Conservation (phyloP, 176 grass and related monocot genomes). For the Rhynchospora breviuscula region DNA sequence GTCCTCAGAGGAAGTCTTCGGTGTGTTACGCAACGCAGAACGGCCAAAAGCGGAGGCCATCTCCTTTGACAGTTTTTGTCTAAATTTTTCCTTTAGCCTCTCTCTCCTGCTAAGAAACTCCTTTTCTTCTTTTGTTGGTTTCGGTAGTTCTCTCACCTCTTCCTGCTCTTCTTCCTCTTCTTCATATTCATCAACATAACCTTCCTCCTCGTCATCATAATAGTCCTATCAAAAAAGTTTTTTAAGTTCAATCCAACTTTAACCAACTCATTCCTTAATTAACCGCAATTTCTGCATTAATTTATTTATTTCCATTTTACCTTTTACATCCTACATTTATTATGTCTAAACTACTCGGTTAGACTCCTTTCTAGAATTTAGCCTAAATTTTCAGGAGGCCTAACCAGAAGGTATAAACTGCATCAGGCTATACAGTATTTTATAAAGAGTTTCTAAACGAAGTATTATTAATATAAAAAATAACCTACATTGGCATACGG, state of each 20-base stretch:
- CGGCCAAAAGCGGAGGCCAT: slow-evolving; percentile 22
- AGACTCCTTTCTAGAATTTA: neutral
- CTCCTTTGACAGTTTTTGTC: slow-evolving; percentile 29
- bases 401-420: neutral
- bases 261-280: neutral
- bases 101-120: slow-evolving; percentile 39
- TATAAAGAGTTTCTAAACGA: neutral
- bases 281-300: neutral
- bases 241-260: neutral
- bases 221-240: neutral
- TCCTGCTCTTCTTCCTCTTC: slow-evolving; percentile 25
- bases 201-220: slow-evolving; percentile 27
- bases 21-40: slow-evolving; percentile 8
- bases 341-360: neutral
- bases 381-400: neutral
- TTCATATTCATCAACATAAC: slow-evolving; percentile 30
- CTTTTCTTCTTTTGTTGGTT: slow-evolving; percentile 37
- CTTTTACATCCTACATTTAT: neutral
- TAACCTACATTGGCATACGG: slow-evolving; percentile 19
- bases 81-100: slow-evolving; percentile 27
- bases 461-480: neutral
- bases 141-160: slow-evolving; percentile 16
- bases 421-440: neutral
- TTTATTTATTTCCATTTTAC: slow-evolving; percentile 13
- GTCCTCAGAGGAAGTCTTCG: neutral